These are phyloP conservation scores for Citrullus mucosospermus DNA, from an alignment of 306 rosid species.

Conservation along the genomic window DNA sequence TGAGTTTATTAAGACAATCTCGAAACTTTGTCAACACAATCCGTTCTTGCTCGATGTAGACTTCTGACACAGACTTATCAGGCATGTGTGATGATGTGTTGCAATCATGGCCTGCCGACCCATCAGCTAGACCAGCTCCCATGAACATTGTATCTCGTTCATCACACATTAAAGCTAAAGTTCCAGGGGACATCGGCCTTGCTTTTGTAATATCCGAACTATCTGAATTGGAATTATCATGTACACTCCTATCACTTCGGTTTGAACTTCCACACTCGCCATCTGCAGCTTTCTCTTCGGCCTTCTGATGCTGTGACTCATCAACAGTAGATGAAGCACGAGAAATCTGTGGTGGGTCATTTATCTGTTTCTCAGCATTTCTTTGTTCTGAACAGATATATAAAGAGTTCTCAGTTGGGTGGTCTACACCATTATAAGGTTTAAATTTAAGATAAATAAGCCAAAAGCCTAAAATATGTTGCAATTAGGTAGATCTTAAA, in stretches of 20 bases:
- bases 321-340: slow-evolving; percentile 56
- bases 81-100: slow-evolving; percentile 50
- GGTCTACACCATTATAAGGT: neutral
- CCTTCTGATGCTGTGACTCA: slow-evolving; percentile 39
- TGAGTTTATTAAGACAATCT: slow-evolving; percentile 70
- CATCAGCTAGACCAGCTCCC: slow-evolving; percentile 48
- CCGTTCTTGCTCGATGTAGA: slow-evolving; percentile 70
- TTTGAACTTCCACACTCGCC: slow-evolving; percentile 52
- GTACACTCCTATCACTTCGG: slow-evolving; percentile 41
- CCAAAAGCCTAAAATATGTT: neutral
- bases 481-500: neutral
- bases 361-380: slow-evolving; percentile 40
- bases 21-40: slow-evolving; percentile 64
- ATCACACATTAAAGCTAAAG: slow-evolving; percentile 95
- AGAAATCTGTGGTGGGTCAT: slow-evolving; percentile 46
- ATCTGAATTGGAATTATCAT: slow-evolving; percentile 57
- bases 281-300: slow-evolving; percentile 43
- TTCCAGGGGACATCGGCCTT: slow-evolving; percentile 96
- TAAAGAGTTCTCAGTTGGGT: neutral
- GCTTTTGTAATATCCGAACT: slow-evolving; percentile 42
- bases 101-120: slow-evolving; percentile 34
- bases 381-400: slow-evolving; percentile 37
- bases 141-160: slow-evolving; percentile 78
- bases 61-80: slow-evolving; percentile 59
- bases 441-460: neutral